These are phyloP conservation scores for Neckera pumila DNA, from an alignment of 225 moss, liverwort and hornwort species.

Conservation along the genomic window DNA sequence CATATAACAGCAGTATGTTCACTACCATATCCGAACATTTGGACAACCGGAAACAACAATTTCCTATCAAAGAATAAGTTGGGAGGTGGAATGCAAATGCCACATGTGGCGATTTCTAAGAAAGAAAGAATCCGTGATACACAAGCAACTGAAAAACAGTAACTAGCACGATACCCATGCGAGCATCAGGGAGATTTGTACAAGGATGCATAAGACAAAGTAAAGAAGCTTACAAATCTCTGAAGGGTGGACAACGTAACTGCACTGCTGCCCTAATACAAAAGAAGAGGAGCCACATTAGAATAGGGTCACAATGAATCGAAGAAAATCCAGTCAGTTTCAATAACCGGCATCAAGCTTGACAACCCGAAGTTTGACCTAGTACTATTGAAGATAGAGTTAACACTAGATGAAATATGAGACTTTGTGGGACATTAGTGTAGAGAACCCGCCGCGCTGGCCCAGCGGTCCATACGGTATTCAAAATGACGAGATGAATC, in stretches of 20 bases:
- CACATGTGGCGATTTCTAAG: not conserved
- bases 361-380: not conserved
- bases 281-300: not conserved
- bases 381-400: not conserved
- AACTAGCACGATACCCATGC: not conserved
- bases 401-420: not conserved
- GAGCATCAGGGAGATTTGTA: not conserved
- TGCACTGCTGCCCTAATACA: slow-evolving; percentile 74
- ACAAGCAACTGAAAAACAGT: not conserved
- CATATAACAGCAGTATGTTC: not conserved
- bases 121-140: not conserved
- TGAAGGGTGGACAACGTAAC: slow-evolving; percentile 86
- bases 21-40: not conserved
- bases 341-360: not conserved
- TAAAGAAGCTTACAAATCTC: slow-evolving; percentile 54
- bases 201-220: not conserved
- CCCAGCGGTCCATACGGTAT: not conserved
- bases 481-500: not conserved
- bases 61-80: not conserved
- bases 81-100: not conserved
- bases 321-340: not conserved
- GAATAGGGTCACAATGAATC: not conserved
- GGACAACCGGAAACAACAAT: not conserved
- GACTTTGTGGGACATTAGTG: not conserved
- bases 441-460: not conserved